These are phyloP conservation scores for Suillus americanus DNA, from an alignment of 768 basidiomycete species.

Conservation along the genomic window DNA sequence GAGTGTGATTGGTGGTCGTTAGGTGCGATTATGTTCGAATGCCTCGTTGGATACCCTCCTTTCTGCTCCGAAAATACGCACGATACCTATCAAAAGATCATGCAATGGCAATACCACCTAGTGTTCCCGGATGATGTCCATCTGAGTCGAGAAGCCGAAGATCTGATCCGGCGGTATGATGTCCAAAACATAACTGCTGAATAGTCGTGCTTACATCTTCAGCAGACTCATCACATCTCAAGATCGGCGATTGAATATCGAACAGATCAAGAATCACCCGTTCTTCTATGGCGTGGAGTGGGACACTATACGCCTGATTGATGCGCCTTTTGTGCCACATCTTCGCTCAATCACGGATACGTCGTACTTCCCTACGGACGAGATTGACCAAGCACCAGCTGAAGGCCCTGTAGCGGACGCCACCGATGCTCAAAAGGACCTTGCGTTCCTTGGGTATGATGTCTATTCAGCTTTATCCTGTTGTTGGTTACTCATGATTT, in stretches of 20 bases:
- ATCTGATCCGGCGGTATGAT: constrained; percentile 76
- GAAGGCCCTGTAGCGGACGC: constrained; percentile 39
- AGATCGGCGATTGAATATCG: constrained; percentile 74
- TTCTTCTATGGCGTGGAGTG: constrained; percentile 98
- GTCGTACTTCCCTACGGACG: constrained; percentile 97
- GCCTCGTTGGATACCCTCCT: constrained; percentile 93
- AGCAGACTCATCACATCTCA: constrained; percentile 79
- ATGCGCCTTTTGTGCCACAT: constrained; percentile 95
- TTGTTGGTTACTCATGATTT: constrained; percentile 4
- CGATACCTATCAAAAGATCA: constrained; percentile 97
- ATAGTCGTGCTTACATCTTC: neutral
- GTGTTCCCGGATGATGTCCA: constrained; percentile 94
- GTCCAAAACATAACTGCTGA: neutral
- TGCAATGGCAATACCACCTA: constrained; percentile 88
- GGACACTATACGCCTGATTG: constrained; percentile 82
- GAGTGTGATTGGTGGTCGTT: constrained; percentile 99
- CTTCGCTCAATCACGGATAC: constrained; percentile 92
- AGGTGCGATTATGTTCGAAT: constrained; percentile 98
- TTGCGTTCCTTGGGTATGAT: constrained; percentile 66
- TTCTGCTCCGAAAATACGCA: constrained; percentile 96
- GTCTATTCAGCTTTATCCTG: neutral
- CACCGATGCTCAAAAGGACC: constrained; percentile 49
- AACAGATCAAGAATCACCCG: constrained; percentile 87
- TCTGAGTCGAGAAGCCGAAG: constrained; percentile 87
- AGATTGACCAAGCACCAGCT: constrained; percentile 74